Percentiles rank a stretch among this genome's conserved stretches.
Evolutionary conservation across 768 basidiomycete genomes (phyloP).

Genomic region (Rhizopogon roseolus): DNA sequence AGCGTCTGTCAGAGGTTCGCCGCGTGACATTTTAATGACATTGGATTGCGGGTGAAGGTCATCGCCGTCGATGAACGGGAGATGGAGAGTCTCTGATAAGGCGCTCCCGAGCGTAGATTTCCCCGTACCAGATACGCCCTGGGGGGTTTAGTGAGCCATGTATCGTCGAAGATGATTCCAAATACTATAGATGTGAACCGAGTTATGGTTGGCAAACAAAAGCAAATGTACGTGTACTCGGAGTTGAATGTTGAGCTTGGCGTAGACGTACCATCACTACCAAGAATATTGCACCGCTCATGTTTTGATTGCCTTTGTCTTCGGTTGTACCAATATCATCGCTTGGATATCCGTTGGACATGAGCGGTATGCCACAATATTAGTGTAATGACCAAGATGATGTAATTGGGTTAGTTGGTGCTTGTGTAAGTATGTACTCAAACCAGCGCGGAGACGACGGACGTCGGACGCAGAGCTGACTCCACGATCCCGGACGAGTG

Average conservation of each 20-base stretch:
- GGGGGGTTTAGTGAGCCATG: neutral
- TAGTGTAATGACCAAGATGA: neutral
- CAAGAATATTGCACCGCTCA: constrained; percentile 27
- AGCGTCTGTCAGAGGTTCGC: constrained; percentile 69
- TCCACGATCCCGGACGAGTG: too few relatives aligned
- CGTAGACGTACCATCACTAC: constrained; percentile 44
- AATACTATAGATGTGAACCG: neutral
- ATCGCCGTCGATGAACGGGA: constrained; percentile 88
- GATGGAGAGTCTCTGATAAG: constrained; percentile 51
- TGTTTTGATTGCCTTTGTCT: neutral
- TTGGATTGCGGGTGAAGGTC: constrained; percentile 79
- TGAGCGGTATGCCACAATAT: neutral
- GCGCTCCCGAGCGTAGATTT: constrained; percentile 66
- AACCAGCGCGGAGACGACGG: too few relatives aligned
- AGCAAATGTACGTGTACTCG: neutral
- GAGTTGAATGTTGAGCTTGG: neutral
- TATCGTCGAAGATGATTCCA: neutral
- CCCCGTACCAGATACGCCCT: constrained; percentile 75
- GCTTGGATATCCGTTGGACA: neutral
- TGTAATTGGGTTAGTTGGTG: neutral
- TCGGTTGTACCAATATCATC: neutral
- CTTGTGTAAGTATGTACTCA: too few relatives aligned
- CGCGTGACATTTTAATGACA: constrained; percentile 82
- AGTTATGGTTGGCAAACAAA: too few relatives aligned
- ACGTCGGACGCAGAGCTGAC: too few relatives aligned